These are phyloP conservation scores for Calocybe indica DNA, from an alignment of 768 basidiomycete species.

Conservation along the genomic window DNA sequence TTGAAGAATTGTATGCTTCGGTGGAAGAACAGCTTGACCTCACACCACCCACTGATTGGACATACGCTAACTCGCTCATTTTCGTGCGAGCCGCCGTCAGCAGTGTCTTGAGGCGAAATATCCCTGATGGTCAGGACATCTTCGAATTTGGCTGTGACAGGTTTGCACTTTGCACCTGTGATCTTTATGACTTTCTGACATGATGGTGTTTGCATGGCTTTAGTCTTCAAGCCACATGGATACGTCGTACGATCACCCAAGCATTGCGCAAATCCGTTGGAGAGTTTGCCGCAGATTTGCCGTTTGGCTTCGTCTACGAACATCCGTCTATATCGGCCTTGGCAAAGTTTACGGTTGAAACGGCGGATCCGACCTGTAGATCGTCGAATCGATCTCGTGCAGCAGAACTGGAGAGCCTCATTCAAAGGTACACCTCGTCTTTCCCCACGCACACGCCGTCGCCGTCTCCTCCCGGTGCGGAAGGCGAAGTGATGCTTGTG, in stretches of 20 bases:
- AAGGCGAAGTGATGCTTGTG: conserved; percentile 19
- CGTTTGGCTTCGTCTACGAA: conserved; percentile 18
- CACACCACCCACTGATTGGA: conserved; percentile 20
- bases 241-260: conserved; percentile 21
- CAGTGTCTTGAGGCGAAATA: conserved; percentile 16
- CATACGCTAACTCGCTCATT: conserved; percentile 9
- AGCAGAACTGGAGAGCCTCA: too few species aligned
- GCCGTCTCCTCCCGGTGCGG: too few species aligned
- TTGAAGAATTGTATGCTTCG: conserved; percentile 27
- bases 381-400: too few species aligned
- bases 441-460: too few species aligned
- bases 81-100: conserved; percentile 27
- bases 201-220: background rate
- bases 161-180: conserved; percentile 11
- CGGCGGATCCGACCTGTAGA: too few species aligned
- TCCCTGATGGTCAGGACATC: conserved; percentile 25
- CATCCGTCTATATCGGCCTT: conserved; percentile 14
- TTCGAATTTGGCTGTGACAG: conserved; percentile 33
- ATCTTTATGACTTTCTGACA: background rate
- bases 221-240: conserved; percentile 31
- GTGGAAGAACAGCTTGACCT: conserved; percentile 8
- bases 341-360: too few species aligned
- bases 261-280: conserved; percentile 1
- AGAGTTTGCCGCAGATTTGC: conserved; percentile 11
- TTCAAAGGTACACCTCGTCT: too few species aligned